Percentiles rank a stretch among this genome's conserved stretches.
phyloP scores from a whole-genome alignment of 2,329 filamentous ascomycete species.

The Bipolaris victoriae region DNA sequence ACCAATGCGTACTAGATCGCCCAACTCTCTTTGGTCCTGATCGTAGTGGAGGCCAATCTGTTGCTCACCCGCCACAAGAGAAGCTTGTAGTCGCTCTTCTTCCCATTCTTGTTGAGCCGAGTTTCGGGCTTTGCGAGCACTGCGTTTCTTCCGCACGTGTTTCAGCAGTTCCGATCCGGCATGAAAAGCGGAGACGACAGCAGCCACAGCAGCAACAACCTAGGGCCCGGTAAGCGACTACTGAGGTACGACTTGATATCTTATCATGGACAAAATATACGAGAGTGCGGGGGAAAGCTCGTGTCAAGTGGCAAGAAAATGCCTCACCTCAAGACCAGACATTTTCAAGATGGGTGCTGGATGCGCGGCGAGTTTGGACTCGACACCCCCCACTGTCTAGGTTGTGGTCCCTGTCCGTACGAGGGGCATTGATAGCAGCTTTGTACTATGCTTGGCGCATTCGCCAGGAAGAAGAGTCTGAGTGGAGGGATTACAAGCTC shows the following conservation, averaged over 20 bases:
- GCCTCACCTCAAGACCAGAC: conserved; percentile 40
- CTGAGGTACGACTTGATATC: not conserved
- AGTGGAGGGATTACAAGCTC: not conserved
- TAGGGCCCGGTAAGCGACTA: conserved; percentile 17
- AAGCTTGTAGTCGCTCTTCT: conserved; percentile 48
- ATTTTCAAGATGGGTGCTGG: conserved; percentile 14
- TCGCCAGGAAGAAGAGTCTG: not conserved
- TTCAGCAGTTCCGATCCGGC: conserved; percentile 49
- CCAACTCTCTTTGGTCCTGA: conserved; percentile 44
- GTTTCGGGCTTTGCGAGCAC: conserved; percentile 35
- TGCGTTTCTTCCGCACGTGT: conserved; percentile 44
- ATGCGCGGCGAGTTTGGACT: not conserved
- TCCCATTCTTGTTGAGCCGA: conserved; percentile 39
- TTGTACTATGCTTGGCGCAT: not conserved
- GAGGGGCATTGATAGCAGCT: conserved; percentile 4
- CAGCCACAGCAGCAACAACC: conserved; percentile 52
- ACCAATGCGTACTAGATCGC: conserved; percentile 45
- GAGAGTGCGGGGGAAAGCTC: not conserved
- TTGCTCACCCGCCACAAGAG: conserved; percentile 47
- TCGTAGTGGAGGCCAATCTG: conserved; percentile 44
- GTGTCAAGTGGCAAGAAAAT: not conserved
- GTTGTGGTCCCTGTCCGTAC: conserved; percentile 1
- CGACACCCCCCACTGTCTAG: not conserved
- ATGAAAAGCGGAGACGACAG: conserved; percentile 52
- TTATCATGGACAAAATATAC: not conserved